Evolutionary conservation across 2,329 filamentous ascomycete genomes (phyloP).

Genomic region (Alternaria gansuensis): DNA sequence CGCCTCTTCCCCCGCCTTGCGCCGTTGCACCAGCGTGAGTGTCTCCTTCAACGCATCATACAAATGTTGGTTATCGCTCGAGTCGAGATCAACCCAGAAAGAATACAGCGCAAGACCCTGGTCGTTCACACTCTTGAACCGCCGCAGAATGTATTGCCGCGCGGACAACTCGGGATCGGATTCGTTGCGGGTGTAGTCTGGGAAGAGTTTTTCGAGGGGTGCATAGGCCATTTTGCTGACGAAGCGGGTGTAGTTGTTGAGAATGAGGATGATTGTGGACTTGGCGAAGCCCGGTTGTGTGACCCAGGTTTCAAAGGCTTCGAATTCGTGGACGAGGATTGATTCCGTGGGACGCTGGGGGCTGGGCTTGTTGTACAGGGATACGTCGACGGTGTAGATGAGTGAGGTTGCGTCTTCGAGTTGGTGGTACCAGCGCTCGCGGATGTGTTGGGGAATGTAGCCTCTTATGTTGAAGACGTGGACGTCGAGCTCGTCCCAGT

Average conservation of each 20-base stretch:
- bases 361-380: conserved; percentile 46
- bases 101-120: conserved; percentile 45
- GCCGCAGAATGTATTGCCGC: conserved; percentile 43
- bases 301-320: conserved; percentile 44
- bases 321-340: conserved; percentile 44
- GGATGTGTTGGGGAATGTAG: conserved; percentile 44
- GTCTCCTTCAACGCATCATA: conserved; percentile 50
- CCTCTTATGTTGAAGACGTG: conserved; percentile 50
- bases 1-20: conserved; percentile 42
- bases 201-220: conserved; percentile 43
- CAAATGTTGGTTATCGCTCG: conserved; percentile 48
- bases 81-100: conserved; percentile 51
- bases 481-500: conserved; percentile 48
- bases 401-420: conserved; percentile 47
- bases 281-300: conserved; percentile 41
- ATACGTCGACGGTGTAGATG: conserved; percentile 47
- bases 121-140: conserved; percentile 47
- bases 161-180: conserved; percentile 41
- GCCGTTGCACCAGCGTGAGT: conserved; percentile 43
- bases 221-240: conserved; percentile 44
- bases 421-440: conserved; percentile 50
- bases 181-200: conserved; percentile 35
- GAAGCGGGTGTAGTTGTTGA: conserved; percentile 51
- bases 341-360: conserved; percentile 40
- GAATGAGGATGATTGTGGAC: conserved; percentile 44